phyloP scores from a whole-genome alignment of 202 grass and related monocot genomes.

The Zizania palustris region DNA sequence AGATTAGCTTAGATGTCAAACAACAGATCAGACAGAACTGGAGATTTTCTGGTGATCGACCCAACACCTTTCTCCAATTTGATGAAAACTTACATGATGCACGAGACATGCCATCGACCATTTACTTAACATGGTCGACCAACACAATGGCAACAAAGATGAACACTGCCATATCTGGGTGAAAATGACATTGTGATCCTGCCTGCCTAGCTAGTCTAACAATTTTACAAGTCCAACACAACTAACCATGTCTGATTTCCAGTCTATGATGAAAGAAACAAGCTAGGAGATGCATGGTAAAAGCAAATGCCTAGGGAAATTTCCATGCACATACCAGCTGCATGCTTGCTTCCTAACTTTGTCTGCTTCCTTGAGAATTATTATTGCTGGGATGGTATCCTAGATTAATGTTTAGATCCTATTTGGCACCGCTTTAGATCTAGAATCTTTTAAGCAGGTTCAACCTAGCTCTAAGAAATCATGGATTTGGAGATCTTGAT shows the following conservation, averaged over 20 bases:
- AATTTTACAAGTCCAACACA: constrained; percentile 11
- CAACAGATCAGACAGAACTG: background rate
- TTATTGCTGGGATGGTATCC: background rate
- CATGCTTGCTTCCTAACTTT: background rate
- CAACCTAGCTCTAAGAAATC: too few species aligned
- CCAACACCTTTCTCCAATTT: background rate
- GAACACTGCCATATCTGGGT: constrained; percentile 9
- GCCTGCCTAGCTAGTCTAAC: background rate
- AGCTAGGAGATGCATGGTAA: background rate
- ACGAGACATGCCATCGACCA: background rate
- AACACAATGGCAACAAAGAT: background rate
- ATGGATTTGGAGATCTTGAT: too few species aligned
- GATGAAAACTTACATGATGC: background rate
- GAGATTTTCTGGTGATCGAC: background rate
- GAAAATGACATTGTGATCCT: background rate
- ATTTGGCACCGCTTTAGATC: too few species aligned
- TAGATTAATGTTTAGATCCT: background rate
- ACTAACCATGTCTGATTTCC: background rate
- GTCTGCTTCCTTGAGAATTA: background rate
- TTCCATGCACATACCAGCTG: background rate
- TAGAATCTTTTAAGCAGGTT: too few species aligned
- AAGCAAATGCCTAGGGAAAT: background rate
- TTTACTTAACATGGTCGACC: background rate
- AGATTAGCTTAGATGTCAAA: background rate
- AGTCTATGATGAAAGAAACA: background rate